These are phyloP conservation scores for Allantophomopsis cytisporea DNA, from an alignment of 2,329 filamentous ascomycete genomes.

Conservation along the genomic window DNA sequence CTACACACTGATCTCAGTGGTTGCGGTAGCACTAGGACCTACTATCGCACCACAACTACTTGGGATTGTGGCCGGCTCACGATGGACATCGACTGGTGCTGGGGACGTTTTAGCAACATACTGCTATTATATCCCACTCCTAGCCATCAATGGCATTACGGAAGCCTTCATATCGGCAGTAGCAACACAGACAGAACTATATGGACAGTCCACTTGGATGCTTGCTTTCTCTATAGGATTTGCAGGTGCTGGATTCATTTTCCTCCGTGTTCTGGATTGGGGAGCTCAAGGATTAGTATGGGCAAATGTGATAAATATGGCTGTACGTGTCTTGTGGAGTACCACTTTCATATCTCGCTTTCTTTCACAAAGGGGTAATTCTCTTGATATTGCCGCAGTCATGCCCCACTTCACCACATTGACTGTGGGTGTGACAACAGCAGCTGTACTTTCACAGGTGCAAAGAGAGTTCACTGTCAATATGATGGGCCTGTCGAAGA, in stretches of 20 bases:
- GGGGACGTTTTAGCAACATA: conserved; percentile 64
- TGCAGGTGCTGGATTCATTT: conserved; percentile 58
- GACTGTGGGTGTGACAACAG: conserved; percentile 28
- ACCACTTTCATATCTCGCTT: conserved; percentile 54
- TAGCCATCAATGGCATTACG: conserved; percentile 81
- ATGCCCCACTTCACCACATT: conserved; percentile 29
- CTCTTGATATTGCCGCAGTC: conserved; percentile 26
- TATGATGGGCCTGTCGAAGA: conserved; percentile 24
- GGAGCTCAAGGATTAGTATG: conserved; percentile 73
- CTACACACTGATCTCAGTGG: conserved; percentile 61
- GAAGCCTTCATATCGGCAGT: conserved; percentile 90
- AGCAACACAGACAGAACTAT: conserved; percentile 61
- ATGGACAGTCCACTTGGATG: conserved; percentile 76
- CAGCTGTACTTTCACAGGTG: conserved; percentile 23
- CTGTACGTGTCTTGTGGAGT: conserved; percentile 73
- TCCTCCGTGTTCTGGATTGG: conserved; percentile 52
- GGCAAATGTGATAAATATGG: conserved; percentile 87
- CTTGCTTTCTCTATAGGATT: conserved; percentile 66
- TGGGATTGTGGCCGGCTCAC: conserved; percentile 58
- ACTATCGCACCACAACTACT: conserved; percentile 62
- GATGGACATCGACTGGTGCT: conserved; percentile 65
- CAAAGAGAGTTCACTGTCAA: conserved; percentile 11
- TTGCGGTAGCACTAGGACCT: conserved; percentile 60
- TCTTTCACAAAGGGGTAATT: conserved; percentile 32
- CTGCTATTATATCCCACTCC: conserved; percentile 84